Percentiles rank a stretch among this genome's conserved stretches.
Conservation (phyloP, 441 rosid species). For the Iberis amara region DNA sequence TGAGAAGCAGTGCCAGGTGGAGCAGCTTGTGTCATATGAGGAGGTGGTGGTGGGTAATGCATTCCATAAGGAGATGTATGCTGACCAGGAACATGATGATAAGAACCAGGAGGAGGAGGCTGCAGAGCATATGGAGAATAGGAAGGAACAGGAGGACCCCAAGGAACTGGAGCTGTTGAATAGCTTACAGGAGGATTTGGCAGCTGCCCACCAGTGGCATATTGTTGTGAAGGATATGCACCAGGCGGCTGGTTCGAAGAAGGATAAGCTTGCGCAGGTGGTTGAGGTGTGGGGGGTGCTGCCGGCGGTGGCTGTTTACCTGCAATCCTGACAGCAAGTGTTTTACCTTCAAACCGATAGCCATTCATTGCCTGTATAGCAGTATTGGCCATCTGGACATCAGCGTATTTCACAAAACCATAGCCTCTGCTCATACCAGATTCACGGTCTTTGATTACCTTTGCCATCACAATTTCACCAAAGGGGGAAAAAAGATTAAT, state of each 20-base stretch:
- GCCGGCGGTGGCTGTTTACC: slow-evolving; percentile 84
- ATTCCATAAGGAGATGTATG: slow-evolving; percentile 76
- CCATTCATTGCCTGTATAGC: slow-evolving; percentile 87
- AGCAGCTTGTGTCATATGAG: slow-evolving; percentile 46
- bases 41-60: slow-evolving; percentile 56
- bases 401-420: slow-evolving; percentile 88
- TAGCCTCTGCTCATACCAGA: slow-evolving; percentile 82
- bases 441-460: slow-evolving; percentile 78
- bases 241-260: slow-evolving; percentile 55
- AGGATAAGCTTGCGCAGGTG: slow-evolving; percentile 51
- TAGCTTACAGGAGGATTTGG: slow-evolving; percentile 28
- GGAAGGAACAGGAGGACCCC: slow-evolving; percentile 81
- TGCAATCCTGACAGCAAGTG: slow-evolving; percentile 92
- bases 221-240: slow-evolving; percentile 76
- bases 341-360: slow-evolving; percentile 64
- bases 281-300: slow-evolving; percentile 54
- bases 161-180: slow-evolving; percentile 25
- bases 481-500: slow-evolving; percentile 70
- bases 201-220: slow-evolving; percentile 67
- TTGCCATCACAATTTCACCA: slow-evolving; percentile 94
- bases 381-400: slow-evolving; percentile 76
- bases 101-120: slow-evolving; percentile 76
- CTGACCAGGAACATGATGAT: slow-evolving; percentile 73
- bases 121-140: slow-evolving; percentile 70
- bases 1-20: slow-evolving; percentile 62